phyloP scores from a whole-genome alignment of 2,329 filamentous ascomycete species.

The Ustulina deusta region DNA sequence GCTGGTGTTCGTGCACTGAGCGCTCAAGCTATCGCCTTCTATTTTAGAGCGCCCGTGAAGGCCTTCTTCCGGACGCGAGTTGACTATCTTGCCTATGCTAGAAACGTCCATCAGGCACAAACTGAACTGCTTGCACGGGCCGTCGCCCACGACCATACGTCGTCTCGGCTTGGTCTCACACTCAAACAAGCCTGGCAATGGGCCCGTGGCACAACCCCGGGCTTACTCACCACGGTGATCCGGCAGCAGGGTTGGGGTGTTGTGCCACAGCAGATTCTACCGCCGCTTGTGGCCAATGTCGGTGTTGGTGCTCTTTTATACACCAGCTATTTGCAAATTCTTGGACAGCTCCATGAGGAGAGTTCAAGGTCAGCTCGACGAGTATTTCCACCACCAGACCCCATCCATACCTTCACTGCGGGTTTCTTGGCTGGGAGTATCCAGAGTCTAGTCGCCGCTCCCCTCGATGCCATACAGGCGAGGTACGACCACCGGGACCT shows the following conservation, averaged over 20 bases:
- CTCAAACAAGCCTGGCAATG: conserved; percentile 60
- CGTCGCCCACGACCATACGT: conserved; percentile 52
- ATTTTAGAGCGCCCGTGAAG: conserved; percentile 91
- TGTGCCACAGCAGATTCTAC: conserved; percentile 80
- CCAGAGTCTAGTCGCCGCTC: conserved; percentile 79
- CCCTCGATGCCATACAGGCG: conserved; percentile 80
- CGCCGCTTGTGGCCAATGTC: conserved; percentile 79
- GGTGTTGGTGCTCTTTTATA: conserved; percentile 80
- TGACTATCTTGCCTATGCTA: conserved; percentile 77
- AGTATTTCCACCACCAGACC: conserved; percentile 76
- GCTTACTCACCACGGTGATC: conserved; percentile 75
- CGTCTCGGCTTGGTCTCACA: conserved; percentile 51
- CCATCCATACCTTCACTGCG: conserved; percentile 73
- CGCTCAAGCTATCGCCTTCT: conserved; percentile 87
- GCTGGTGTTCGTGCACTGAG: conserved; percentile 86
- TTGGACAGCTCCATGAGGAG: conserved; percentile 74
- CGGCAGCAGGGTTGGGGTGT: conserved; percentile 78
- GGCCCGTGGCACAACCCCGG: conserved; percentile 75
- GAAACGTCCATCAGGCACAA: conserved; percentile 64
- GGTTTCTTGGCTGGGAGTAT: conserved; percentile 76
- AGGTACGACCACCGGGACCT: conserved; percentile 72
- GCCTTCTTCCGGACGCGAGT: conserved; percentile 92
- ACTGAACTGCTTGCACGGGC: conserved; percentile 54
- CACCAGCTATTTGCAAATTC: conserved; percentile 78
- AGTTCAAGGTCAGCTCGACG: conserved; percentile 69